A percentile compares a stretch with the other conserved stretches of the same genome.
phyloP scores from a whole-genome alignment of 2,329 filamentous ascomycete genomes.

The Fonsecaea erecta region DNA sequence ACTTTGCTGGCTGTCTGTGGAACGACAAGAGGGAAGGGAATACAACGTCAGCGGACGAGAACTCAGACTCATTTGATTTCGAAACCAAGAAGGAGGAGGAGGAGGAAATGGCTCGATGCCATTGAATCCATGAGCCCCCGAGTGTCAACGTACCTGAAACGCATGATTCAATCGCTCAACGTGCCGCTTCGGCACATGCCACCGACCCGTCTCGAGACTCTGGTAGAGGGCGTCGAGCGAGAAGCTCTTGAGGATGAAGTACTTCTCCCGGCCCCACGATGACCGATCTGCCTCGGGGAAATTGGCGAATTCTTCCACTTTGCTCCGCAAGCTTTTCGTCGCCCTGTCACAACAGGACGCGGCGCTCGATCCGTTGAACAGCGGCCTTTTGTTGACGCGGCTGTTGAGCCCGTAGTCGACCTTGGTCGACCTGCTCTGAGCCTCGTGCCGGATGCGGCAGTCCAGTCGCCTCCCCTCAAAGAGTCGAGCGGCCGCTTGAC shows the following conservation, averaged over 20 bases:
- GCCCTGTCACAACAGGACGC: conserved; percentile 11
- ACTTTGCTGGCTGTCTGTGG: conserved; percentile 26
- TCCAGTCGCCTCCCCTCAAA: conserved; percentile 29
- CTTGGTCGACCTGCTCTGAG: conserved; percentile 27
- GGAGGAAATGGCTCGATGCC: too few species aligned
- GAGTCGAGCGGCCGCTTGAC: conserved; percentile 20
- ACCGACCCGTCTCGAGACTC: conserved; percentile 24
- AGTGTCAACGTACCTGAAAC: conserved; percentile 24
- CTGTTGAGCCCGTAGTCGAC: conserved; percentile 27
- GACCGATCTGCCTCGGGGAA: conserved; percentile 24
- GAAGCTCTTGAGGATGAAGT: conserved; percentile 31
- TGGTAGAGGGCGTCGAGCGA: conserved; percentile 26
- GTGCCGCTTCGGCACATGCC: conserved; percentile 29
- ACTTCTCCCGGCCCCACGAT: conserved; percentile 26
- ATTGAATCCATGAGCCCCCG: background rate
- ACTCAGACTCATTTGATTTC: background rate
- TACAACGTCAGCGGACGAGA: background rate
- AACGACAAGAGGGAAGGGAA: background rate
- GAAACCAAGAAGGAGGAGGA: background rate
- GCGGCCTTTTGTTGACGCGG: background rate
- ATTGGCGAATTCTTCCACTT: conserved; percentile 24
- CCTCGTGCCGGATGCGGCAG: conserved; percentile 28
- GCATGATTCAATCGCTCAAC: conserved; percentile 28
- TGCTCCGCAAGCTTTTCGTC: conserved; percentile 11
- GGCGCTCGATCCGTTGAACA: conserved; percentile 7